These are phyloP conservation scores for Rutstroemia sp. DNA, from an alignment of 2,329 filamentous ascomycete species.

Conservation along the genomic window DNA sequence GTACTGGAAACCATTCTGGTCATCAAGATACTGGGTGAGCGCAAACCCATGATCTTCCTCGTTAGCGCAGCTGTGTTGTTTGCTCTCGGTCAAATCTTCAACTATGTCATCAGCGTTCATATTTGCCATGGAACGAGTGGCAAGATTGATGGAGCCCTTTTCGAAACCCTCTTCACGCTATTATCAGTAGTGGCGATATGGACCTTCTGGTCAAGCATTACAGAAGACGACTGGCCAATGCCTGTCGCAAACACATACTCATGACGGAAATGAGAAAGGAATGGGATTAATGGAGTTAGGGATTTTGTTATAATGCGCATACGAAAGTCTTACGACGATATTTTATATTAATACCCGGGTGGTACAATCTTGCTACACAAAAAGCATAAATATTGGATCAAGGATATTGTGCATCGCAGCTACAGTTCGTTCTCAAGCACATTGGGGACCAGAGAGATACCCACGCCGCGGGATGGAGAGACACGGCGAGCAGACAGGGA, in stretches of 20 bases:
- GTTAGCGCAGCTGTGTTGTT: slow-evolving; percentile 69
- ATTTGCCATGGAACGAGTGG: slow-evolving; percentile 78
- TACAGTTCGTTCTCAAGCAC: slow-evolving; percentile 1
- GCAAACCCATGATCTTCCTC: slow-evolving; percentile 88
- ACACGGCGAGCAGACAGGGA: neutral
- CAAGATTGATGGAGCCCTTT: slow-evolving; percentile 87
- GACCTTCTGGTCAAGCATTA: slow-evolving; percentile 98
- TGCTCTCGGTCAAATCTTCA: slow-evolving; percentile 88
- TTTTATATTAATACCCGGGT: slow-evolving; percentile 23
- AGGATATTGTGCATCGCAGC: slow-evolving; percentile 6
- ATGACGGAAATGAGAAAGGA: slow-evolving; percentile 17
- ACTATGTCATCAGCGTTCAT: slow-evolving; percentile 86
- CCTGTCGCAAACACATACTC: slow-evolving; percentile 31
- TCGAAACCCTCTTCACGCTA: slow-evolving; percentile 88
- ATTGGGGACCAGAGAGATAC: neutral
- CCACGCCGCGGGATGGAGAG: neutral
- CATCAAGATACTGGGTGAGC: slow-evolving; percentile 77
- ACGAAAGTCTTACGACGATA: slow-evolving; percentile 23
- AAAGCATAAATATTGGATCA: slow-evolving; percentile 13
- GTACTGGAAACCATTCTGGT: slow-evolving; percentile 79
- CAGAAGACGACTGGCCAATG: slow-evolving; percentile 93
- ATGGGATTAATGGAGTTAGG: slow-evolving; percentile 23
- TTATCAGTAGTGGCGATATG: slow-evolving; percentile 77
- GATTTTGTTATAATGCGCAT: slow-evolving; percentile 20
- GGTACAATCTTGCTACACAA: slow-evolving; percentile 17